Percentiles rank a stretch among this genome's conserved stretches.
Evolutionary conservation across 2,329 filamentous ascomycete species (phyloP).

Genomic region (Trichoderma brevicompactum): DNA sequence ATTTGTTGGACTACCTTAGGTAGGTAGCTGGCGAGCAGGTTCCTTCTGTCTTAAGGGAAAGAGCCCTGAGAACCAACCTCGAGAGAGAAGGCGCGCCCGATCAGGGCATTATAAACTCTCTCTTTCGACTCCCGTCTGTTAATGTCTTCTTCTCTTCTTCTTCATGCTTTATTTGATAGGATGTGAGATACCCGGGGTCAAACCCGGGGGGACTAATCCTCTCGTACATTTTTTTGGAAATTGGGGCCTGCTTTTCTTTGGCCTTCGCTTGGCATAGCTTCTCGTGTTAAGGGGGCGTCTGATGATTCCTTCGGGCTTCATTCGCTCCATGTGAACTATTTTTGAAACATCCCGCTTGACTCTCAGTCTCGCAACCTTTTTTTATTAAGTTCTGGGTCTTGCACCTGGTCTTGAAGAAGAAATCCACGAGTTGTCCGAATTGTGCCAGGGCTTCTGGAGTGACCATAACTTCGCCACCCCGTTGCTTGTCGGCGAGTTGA

Average conservation of each 20-base stretch:
- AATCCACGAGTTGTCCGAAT: neutral
- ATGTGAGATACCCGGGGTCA: neutral
- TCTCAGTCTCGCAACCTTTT: neutral
- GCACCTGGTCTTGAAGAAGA: neutral
- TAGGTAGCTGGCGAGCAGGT: slow-evolving; percentile 4
- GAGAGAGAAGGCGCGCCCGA: neutral
- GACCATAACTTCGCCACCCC: too few relatives aligned
- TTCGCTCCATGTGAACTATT: neutral
- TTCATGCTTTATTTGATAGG: neutral
- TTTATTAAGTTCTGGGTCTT: neutral
- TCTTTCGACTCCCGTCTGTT: neutral
- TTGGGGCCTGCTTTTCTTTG: neutral
- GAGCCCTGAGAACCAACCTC: neutral
- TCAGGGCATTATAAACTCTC: neutral
- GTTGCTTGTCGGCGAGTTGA: too few relatives aligned
- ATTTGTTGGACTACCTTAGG: slow-evolving; percentile 4
- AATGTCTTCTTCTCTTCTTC: neutral
- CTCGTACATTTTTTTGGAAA: neutral
- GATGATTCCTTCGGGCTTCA: neutral
- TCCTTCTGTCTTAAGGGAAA: slow-evolving; percentile 4
- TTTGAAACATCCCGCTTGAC: neutral
- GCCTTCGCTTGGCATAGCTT: neutral
- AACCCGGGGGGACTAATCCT: neutral
- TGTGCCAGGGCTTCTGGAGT: neutral
- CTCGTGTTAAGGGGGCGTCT: neutral